These are phyloP conservation scores for Trypanosoma cruzi DNA, from an alignment of 208 protist species.

Conservation along the genomic window DNA sequence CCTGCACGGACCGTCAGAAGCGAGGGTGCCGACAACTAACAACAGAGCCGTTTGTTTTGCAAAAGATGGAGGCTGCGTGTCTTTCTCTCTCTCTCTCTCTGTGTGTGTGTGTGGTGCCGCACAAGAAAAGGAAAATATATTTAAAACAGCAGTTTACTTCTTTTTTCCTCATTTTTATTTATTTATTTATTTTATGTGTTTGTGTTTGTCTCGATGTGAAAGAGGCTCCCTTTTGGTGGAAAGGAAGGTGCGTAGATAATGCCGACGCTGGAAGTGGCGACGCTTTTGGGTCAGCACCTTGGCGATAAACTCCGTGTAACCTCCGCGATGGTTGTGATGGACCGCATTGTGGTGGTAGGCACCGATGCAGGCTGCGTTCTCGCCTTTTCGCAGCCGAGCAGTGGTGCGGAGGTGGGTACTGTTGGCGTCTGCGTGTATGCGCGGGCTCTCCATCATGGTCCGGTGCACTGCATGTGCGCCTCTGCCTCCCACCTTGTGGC, in stretches of 20 bases:
- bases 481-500: constrained; percentile 51
- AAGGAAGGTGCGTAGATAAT: constrained; percentile 15
- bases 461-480: constrained; percentile 56
- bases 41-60: no score
- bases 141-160: no score
- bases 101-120: neutral
- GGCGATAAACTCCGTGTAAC: constrained; percentile 28
- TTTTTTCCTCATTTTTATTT: no score
- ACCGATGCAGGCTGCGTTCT: constrained; percentile 37
- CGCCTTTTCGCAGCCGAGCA: constrained; percentile 14
- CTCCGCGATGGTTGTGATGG: constrained; percentile 14
- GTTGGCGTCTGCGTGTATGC: constrained; percentile 31
- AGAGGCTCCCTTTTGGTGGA: neutral
- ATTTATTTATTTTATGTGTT: constrained; percentile 5
- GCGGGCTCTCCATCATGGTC: constrained; percentile 53
- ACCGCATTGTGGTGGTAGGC: constrained; percentile 27
- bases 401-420: neutral
- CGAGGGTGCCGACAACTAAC: no score
- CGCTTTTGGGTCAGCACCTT: constrained; percentile 15
- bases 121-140: no score
- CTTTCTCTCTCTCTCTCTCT: neutral
- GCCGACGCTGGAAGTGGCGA: constrained; percentile 11
- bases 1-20: no score
- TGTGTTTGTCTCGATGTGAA: constrained; percentile 1
- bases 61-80: no score